These are phyloP conservation scores for Medicago lupulina DNA, from an alignment of 306 rosid genomes.

Conservation along the genomic window DNA sequence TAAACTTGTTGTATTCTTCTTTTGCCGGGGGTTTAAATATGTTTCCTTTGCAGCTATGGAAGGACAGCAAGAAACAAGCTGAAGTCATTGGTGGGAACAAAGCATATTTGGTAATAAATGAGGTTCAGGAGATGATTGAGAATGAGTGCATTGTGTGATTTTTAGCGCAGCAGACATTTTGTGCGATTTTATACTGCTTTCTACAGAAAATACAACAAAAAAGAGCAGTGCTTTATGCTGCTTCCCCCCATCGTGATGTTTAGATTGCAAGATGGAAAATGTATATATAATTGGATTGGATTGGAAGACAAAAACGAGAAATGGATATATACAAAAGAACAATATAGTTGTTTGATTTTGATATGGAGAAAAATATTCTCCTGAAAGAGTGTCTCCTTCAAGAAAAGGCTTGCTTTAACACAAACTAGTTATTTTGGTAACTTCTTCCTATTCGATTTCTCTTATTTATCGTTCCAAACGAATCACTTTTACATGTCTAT, in stretches of 20 bases:
- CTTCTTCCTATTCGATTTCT: too few species aligned
- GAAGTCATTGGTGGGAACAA: slow-evolving; percentile 87
- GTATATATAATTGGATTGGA: not conserved
- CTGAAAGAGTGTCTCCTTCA: too few species aligned
- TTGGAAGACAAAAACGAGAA: not conserved
- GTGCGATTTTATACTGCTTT: not conserved
- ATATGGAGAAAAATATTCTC: not conserved
- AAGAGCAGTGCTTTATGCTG: not conserved
- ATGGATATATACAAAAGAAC: not conserved
- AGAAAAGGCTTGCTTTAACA: too few species aligned
- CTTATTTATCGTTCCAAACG: too few species aligned
- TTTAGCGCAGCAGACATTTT: slow-evolving; percentile 23
- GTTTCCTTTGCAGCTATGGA: slow-evolving; percentile 75
- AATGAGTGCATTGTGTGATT: slow-evolving; percentile 46
- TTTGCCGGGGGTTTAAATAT: not conserved
- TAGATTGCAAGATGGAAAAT: not conserved
- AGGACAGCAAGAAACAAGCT: slow-evolving; percentile 68
- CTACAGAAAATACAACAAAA: not conserved
- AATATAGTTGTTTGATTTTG: not conserved
- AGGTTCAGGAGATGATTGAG: slow-evolving; percentile 78
- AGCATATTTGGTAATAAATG: slow-evolving; percentile 68
- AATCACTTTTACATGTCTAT: too few species aligned
- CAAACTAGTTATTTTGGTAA: too few species aligned
- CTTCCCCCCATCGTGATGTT: not conserved
- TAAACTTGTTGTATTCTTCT: slow-evolving; percentile 23